Base-by-base conservation (phyloP, 768 basidiomycete species). In the Phylloporus scabripes region DNA sequence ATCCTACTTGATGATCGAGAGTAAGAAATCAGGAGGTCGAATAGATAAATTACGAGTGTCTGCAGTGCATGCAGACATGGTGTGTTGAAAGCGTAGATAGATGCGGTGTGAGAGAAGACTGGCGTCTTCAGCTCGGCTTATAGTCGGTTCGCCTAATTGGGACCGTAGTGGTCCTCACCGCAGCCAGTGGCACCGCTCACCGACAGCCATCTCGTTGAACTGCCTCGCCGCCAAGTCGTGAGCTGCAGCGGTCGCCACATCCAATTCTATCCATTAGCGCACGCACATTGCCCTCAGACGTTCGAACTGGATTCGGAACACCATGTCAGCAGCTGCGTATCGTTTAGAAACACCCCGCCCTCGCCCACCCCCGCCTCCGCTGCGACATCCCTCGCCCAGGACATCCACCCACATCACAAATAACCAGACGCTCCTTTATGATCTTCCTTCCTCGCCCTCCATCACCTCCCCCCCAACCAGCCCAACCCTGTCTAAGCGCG, bases 391-490 rank as follows among this genome's bases (percentile, higher is more conserved):
- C 72, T 54, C 73, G 70, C 77, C 58, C 62, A 61, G 70, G 59
- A 66, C 76, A 15, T 72, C 79, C 9, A 63, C 75, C 44, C 60
- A 74, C 26, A 70, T 64, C 56, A 63, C 70, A 53, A 75, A 78
- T 57, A 71, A 74, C 45, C 77, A 81, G 62, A 79, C 84, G 45
- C 80, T 87, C 63, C 81, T 87, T 69, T 87, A 87, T 66, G 83
- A 87, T 69, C 76, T 87, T 53, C 85, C 86, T 56, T 76, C 83
- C 14, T 68, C 81, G 9, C 67, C 73, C 20, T 72, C 79, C 15
- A 67, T 77, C 63, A 37, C 42, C 29, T 76, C 81, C 1, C 82
- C 85, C 7, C 80, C 83, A 18, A 76, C 72, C 52, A 80, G 76
- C 60, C 76, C 80, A 17, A 70, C 67, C 15, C 7, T 43, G 57